phyloP scores from a whole-genome alignment of 2,329 filamentous ascomycete genomes.

The Shiraia sp. region DNA sequence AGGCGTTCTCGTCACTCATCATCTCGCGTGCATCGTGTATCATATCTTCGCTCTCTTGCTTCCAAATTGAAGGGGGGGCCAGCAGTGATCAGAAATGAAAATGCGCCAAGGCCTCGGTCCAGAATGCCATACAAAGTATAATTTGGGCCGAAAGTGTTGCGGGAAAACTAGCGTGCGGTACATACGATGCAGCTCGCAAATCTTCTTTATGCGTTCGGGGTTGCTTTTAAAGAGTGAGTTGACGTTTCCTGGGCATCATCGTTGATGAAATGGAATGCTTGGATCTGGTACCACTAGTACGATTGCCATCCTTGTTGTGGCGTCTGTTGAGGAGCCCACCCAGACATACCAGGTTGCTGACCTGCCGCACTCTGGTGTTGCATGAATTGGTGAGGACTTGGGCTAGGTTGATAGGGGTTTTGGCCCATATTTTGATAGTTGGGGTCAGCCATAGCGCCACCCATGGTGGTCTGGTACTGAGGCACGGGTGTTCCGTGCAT shows the following conservation, averaged over 20 bases:
- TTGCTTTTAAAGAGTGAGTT: too few species aligned
- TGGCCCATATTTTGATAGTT: conserved; percentile 53
- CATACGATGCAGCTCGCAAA: too few species aligned
- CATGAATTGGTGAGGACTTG: conserved; percentile 53
- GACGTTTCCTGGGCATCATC: too few species aligned
- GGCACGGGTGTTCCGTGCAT: conserved; percentile 50
- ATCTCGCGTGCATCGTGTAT: conserved; percentile 25
- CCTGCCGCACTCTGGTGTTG: conserved; percentile 47
- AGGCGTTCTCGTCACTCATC: conserved; percentile 14
- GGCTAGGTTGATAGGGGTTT: conserved; percentile 55
- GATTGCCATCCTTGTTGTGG: conserved; percentile 49
- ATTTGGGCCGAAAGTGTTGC: too few species aligned
- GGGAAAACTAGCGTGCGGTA: too few species aligned
- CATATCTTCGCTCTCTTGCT: conserved; percentile 16
- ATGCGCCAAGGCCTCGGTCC: too few species aligned
- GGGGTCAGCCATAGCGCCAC: conserved; percentile 48
- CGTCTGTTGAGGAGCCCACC: conserved; percentile 52
- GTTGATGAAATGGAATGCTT: not conserved
- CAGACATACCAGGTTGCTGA: conserved; percentile 57
- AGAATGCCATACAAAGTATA: too few species aligned
- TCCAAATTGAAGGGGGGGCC: conserved; percentile 7
- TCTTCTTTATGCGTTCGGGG: too few species aligned
- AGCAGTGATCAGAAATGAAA: too few species aligned
- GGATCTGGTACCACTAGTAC: conserved; percentile 23
- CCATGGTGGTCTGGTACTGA: conserved; percentile 52